These are phyloP conservation scores for Anthracocystis walkeri DNA, from an alignment of 1,284 basidiomycete genomes.

Conservation along the genomic window DNA sequence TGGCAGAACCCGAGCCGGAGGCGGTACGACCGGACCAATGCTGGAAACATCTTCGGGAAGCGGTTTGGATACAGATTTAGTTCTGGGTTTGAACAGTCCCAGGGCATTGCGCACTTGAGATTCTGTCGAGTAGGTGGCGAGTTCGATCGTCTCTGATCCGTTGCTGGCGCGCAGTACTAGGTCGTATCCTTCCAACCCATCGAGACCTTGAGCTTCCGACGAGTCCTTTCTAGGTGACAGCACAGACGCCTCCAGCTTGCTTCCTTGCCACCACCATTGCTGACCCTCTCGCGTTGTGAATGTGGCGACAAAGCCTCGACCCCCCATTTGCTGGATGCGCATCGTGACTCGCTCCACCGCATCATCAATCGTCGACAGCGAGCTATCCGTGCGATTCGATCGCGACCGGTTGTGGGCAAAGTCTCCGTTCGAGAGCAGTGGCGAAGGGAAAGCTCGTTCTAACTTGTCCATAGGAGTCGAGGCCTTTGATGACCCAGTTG, in stretches of 20 bases:
- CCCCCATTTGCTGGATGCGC: conserved; percentile 24
- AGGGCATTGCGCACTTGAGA: conserved; percentile 46
- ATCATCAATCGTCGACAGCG: conserved; percentile 14
- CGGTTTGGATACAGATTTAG: conserved; percentile 21
- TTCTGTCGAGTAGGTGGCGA: conserved; percentile 42
- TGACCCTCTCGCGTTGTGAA: conserved; percentile 29
- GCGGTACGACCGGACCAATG: conserved; percentile 12
- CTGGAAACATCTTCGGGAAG: conserved; percentile 20
- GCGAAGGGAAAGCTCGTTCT: conserved; percentile 41
- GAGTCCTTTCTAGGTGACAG: conserved; percentile 7
- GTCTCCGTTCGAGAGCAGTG: conserved; percentile 22
- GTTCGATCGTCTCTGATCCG: conserved; percentile 22
- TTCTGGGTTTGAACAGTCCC: conserved; percentile 36
- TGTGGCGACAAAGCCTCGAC: conserved; percentile 23
- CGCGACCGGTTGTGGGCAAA: conserved; percentile 13
- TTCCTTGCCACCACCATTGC: conserved; percentile 33
- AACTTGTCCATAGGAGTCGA: conserved; percentile 18
- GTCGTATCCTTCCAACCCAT: conserved; percentile 27
- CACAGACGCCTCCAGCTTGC: conserved; percentile 34
- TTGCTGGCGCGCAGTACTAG: conserved; percentile 13
- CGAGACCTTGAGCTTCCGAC: neutral
- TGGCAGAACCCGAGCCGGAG: conserved; percentile 34
- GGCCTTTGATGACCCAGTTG: conserved; percentile 7
- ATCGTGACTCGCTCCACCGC: conserved; percentile 21
- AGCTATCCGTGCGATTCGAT: conserved; percentile 17